Evolutionary conservation across 2,329 filamentous ascomycete species (phyloP).

Genomic region (Pseudocercospora pini-densiflorae): DNA sequence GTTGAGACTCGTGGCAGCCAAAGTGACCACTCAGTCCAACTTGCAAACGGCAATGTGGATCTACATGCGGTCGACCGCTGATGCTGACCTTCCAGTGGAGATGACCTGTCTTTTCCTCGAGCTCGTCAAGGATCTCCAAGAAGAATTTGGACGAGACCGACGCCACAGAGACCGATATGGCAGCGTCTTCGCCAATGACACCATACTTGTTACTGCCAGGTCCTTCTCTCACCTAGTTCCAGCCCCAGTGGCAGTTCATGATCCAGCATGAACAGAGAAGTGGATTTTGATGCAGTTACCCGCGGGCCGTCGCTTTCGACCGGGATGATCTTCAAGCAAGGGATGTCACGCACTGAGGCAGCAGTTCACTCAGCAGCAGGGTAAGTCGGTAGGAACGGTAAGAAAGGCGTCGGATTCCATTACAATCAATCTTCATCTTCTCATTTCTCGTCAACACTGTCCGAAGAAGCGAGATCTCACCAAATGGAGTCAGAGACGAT

Average conservation of each 20-base stretch:
- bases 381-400: neutral
- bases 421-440: neutral
- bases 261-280: slow-evolving; percentile 7
- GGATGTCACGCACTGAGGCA: neutral
- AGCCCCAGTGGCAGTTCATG: neutral
- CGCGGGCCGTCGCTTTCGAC: neutral
- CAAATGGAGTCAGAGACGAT: neutral
- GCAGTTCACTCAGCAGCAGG: neutral
- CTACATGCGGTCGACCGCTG: neutral
- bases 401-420: neutral
- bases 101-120: neutral
- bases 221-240: neutral
- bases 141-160: neutral
- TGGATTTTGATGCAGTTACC: slow-evolving; percentile 6
- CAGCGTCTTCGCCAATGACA: neutral
- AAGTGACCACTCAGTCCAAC: neutral
- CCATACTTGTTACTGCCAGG: neutral
- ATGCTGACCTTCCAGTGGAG: neutral
- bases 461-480: neutral
- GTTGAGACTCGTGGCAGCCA: neutral
- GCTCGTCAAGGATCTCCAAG: neutral
- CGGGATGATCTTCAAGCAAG: neutral
- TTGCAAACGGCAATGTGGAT: neutral
- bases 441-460: no score
- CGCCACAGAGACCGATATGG: neutral